These are phyloP conservation scores for Talaromyces sp. DNA, from an alignment of 2,329 filamentous ascomycete species.

Conservation along the genomic window DNA sequence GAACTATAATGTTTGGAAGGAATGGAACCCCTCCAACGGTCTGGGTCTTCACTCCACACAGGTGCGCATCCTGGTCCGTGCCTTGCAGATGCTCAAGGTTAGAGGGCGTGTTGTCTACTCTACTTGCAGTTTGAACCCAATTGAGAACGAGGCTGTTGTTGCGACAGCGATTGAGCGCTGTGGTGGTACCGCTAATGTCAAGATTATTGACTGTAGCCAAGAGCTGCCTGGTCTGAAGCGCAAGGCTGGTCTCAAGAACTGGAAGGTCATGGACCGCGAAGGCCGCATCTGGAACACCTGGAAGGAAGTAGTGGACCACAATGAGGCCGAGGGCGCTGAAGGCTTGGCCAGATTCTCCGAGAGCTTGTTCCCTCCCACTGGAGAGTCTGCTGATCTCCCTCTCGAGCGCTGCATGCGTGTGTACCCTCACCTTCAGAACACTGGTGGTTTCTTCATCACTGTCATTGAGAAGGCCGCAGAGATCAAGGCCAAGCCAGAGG, in stretches of 20 bases:
- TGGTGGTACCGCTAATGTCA: slow-evolving; percentile 78
- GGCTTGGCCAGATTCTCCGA: slow-evolving; percentile 71
- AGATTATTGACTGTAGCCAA: slow-evolving; percentile 80
- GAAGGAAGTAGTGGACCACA: slow-evolving; percentile 75
- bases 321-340: slow-evolving; percentile 62
- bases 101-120: slow-evolving; percentile 96
- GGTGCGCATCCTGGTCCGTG: slow-evolving; percentile 83
- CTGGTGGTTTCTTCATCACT: slow-evolving; percentile 95
- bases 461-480: slow-evolving; percentile 90
- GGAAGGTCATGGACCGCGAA: slow-evolving; percentile 90
- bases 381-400: slow-evolving; percentile 64
- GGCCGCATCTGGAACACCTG: slow-evolving; percentile 78
- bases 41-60: slow-evolving; percentile 87
- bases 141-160: slow-evolving; percentile 94
- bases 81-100: slow-evolving; percentile 93
- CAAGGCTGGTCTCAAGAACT: slow-evolving; percentile 73
- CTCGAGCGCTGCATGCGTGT: slow-evolving; percentile 90
- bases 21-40: slow-evolving; percentile 87
- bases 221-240: slow-evolving; percentile 77
- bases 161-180: slow-evolving; percentile 86
- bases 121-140: slow-evolving; percentile 97
- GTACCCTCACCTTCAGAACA: slow-evolving; percentile 94
- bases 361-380: slow-evolving; percentile 79
- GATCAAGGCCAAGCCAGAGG: slow-evolving; percentile 75
- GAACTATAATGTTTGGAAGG: slow-evolving; percentile 91